Evolutionary conservation across 176 grass and related monocot genomes (phyloP), one percentile per base, ranked within the genome.

Genomic region (Raddia guianensis): DNA sequence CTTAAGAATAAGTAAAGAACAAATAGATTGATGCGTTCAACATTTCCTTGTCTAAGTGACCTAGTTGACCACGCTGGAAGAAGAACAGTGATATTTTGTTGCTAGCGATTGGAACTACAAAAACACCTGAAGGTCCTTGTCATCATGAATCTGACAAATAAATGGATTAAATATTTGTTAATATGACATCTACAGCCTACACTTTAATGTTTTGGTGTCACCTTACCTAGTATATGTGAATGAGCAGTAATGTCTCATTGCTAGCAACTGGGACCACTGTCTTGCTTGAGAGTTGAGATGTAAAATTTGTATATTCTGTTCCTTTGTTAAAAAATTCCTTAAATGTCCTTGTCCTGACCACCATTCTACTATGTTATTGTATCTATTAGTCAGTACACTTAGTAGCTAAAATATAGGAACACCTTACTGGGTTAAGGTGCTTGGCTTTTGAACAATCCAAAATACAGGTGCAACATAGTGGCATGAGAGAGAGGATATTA

Each of bases 231-330:
- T 57, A 20, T 74, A 74, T 6, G n/a, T 33, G 18, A 82, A 63
- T 18, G 33, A 70, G 56, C 45, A 44, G 10, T 0, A 33, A 63
- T 60, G 27, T 62, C 15, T 72, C 73, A 33, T 63, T 63, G 34
- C 46, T 63, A 52, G 45, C 16, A 63, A 63, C 49, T 63, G 42
- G 48, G 19, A 74, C 40, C 37, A 40, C 37, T 40, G 37, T 40
- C 8, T 63, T 18, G 34, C 27, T 51, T 63, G 46, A 32, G 33
- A n/a, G 16, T 51, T 63, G 46, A 32, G 46, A n/a, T 72, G 37
- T 53, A 62, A 13, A 78, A 14, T 62, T 80, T 11, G n/a, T 79
- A 18, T 71, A 27, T 74, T 74, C 47, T 73, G 56, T 47, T 74
- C 43, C 33, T 65, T 64, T 10, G 2, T 70, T 40, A 6, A 62